Evolutionary conservation across 768 basidiomycete genomes (phyloP), one percentile per base, ranked within the genome.

Genomic region (Porpolomopsis calyptriformis): DNA sequence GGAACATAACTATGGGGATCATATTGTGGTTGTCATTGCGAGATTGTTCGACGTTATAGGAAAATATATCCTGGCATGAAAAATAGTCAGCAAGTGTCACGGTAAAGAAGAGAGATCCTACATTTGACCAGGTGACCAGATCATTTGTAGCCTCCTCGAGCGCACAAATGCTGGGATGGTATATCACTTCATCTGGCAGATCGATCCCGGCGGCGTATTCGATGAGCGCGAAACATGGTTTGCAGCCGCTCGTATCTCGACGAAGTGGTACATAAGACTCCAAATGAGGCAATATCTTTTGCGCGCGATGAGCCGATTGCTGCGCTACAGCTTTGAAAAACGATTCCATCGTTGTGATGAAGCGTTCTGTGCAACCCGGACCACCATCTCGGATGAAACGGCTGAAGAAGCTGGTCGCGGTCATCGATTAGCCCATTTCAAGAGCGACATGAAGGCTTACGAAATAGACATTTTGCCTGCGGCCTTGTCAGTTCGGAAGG

Each of bases 401-500:
- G 14, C 24, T 45, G 35, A 42, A 52, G 48, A 43, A 52, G n/a
- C 51, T 52, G 24, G 3, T 7, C n/a, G n/a, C n/a, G n/a, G n/a
- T n/a, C n/a, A n/a, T n/a, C n/a, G n/a, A n/a, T n/a, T n/a, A n/a
- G n/a, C n/a, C n/a, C n/a, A n/a, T n/a, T n/a, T n/a, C n/a, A n/a
- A n/a, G n/a, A n/a, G n/a, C n/a, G n/a, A n/a, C n/a, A n/a, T n/a
- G 16, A 16, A 20, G 41, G 27, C 24, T 24, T 33, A 48, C 24
- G 25, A 36, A 48, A 40, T 46, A 33, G 42, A 27, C 42, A 43
- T 31, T 41, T 29, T n/a, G 74, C 84, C 52, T 60, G 87, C 86
- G 83, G 77, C 63, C 73, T 71, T 39, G 84, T 72, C 56, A 8
- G 77, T 71, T 25, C 57, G 68, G 59, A 73, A 78, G 16, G 66